Conservation (phyloP, 2,329 filamentous ascomycete species). For the Ceratocystis albifundus region DNA sequence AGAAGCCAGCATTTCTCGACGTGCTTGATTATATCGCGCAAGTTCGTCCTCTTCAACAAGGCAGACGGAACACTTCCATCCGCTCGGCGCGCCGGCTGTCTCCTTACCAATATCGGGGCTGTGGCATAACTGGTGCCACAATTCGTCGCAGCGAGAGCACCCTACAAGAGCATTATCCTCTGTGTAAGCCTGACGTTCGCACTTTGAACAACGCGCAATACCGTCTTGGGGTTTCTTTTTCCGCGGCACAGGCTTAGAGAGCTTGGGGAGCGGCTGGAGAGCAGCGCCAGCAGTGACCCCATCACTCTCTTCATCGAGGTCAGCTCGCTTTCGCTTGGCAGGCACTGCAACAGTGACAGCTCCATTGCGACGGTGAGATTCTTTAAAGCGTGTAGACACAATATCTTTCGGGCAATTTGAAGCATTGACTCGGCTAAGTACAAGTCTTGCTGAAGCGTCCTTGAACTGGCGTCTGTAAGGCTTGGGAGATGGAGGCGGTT, state of each 20-base stretch:
- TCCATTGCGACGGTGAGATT: constrained; percentile 16
- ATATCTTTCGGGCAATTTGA: constrained; percentile 10
- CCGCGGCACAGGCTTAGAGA: constrained; percentile 15
- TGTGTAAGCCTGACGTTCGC: constrained; percentile 24
- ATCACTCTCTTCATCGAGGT: not conserved
- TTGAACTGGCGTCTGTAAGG: constrained; percentile 20
- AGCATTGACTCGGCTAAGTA: constrained; percentile 8
- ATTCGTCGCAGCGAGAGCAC: constrained; percentile 26
- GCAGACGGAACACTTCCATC: constrained; percentile 25
- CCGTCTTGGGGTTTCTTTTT: constrained; percentile 20
- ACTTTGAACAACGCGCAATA: constrained; percentile 25
- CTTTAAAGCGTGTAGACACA: constrained; percentile 19
- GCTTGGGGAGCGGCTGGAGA: constrained; percentile 17
- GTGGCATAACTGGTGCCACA: constrained; percentile 27
- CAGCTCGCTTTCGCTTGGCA: constrained; percentile 15
- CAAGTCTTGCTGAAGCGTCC: not conserved
- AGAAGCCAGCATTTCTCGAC: constrained; percentile 21
- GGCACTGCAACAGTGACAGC: constrained; percentile 18
- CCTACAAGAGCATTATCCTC: constrained; percentile 25
- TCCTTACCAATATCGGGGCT: constrained; percentile 24
- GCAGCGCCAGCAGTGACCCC: not conserved
- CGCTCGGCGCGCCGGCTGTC: constrained; percentile 10
- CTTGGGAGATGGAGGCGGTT: not conserved
- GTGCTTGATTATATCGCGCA: constrained; percentile 24
- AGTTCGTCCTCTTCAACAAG: constrained; percentile 24